phyloP scores from a whole-genome alignment of 345 rosid genomes.

The Eucalyptus decipiens region DNA sequence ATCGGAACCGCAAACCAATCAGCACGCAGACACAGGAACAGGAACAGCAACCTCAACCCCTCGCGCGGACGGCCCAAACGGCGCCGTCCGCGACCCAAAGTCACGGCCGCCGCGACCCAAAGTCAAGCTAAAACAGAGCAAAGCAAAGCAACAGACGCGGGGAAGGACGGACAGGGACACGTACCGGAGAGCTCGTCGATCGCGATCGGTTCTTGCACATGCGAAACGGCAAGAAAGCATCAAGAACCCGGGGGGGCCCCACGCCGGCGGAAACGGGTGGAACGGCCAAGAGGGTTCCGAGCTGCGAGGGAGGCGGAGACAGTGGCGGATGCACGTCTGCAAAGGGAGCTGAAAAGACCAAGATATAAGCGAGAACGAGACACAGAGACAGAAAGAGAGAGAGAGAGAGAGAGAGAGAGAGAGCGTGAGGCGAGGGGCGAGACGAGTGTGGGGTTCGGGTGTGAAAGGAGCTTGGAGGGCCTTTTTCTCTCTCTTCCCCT shows the following conservation, averaged over 20 bases:
- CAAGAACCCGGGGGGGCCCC: neutral
- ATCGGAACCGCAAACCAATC: neutral
- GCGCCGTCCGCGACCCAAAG: too few species aligned
- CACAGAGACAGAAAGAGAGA: neutral
- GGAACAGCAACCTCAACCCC: neutral
- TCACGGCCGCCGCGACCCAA: neutral
- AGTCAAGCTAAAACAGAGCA: neutral
- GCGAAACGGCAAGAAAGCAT: neutral
- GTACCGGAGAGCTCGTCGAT: neutral
- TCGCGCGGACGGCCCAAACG: neutral
- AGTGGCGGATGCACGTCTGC: neutral
- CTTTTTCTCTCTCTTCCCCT: neutral
- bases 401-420: neutral
- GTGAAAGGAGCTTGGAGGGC: neutral
- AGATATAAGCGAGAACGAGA: neutral
- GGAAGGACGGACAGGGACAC: neutral
- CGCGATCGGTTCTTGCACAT: neutral
- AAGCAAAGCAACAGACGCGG: neutral
- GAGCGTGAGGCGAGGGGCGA: neutral
- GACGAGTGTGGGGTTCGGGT: neutral
- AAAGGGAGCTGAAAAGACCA: neutral
- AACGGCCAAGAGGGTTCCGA: neutral
- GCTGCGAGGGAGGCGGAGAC: neutral
- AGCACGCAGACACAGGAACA: neutral
- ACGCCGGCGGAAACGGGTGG: neutral